Conservation (phyloP, 169 alveolate species). For the Miamiensis avidus region DNA sequence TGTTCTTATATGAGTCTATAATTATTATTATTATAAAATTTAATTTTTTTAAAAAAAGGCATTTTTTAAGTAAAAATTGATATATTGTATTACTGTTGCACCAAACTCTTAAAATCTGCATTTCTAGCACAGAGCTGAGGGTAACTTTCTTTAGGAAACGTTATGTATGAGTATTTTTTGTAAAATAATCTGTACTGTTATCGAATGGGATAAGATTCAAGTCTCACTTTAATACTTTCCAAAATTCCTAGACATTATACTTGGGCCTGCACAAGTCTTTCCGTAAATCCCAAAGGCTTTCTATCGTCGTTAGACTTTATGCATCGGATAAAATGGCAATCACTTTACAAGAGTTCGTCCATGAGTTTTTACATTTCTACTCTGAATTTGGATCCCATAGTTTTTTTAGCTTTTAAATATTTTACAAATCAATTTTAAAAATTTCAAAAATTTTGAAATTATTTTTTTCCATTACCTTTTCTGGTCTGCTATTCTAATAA, state of each 20-base stretch:
- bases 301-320: constrained; percentile 86
- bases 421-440: too few relatives aligned
- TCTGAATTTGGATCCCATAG: constrained; percentile 76
- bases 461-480: not conserved
- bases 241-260: constrained; percentile 83
- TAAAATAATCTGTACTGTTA: constrained; percentile 69
- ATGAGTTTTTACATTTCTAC: constrained; percentile 74
- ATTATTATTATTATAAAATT: too few relatives aligned
- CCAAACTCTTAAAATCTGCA: not conserved
- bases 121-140: not conserved
- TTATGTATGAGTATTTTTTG: constrained; percentile 66
- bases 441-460: too few relatives aligned
- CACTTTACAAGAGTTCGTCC: constrained; percentile 73
- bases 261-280: constrained; percentile 68
- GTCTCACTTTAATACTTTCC: constrained; percentile 77
- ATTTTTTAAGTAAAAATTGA: too few relatives aligned
- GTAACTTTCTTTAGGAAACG: constrained; percentile 47
- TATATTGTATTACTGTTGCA: not conserved
- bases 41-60: too few relatives aligned
- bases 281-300: constrained; percentile 55
- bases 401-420: constrained; percentile 33
- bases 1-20: not conserved
- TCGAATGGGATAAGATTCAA: constrained; percentile 73
- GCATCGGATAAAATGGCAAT: constrained; percentile 79
- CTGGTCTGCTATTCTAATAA: constrained; percentile 50